Percentiles rank a stretch among this genome's conserved stretches.
These are phyloP conservation scores for Asterophora lycoperdoides DNA, from an alignment of 768 basidiomycete species.

Conservation along the genomic window DNA sequence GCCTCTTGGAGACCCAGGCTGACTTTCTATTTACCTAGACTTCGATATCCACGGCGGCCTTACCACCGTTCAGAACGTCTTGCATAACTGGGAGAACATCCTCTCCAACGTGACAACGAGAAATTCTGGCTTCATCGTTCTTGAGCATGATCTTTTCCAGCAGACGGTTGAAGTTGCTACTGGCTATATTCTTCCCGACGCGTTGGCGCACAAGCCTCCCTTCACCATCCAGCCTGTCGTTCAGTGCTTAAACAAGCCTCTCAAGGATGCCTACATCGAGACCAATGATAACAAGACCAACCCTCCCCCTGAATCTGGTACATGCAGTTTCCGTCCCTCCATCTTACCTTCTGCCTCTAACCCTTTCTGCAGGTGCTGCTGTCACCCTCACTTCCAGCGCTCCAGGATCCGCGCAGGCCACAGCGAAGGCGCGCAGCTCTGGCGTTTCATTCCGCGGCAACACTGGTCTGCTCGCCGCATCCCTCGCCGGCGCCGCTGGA, in stretches of 20 bases:
- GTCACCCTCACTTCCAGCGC: conserved; percentile 31
- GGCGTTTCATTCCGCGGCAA: conserved; percentile 6
- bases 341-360: conserved; percentile 44
- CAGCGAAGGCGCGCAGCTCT: conserved; percentile 13
- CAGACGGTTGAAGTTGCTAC: conserved; percentile 82
- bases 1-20: conserved; percentile 2
- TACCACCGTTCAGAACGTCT: conserved; percentile 52
- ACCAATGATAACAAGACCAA: conserved; percentile 69
- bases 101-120: conserved; percentile 55
- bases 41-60: conserved; percentile 74
- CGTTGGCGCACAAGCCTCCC: conserved; percentile 56
- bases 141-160: conserved; percentile 85
- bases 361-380: conserved; percentile 31
- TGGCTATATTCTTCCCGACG: conserved; percentile 82
- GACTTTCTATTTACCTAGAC: conserved; percentile 38
- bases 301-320: conserved; percentile 51
- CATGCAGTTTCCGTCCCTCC: conserved; percentile 49
- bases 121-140: conserved; percentile 79
- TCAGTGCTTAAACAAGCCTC: conserved; percentile 53
- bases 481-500: conserved; percentile 12
- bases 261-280: conserved; percentile 75
- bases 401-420: conserved; percentile 30
- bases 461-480: conserved; percentile 8
- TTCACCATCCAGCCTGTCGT: conserved; percentile 74
- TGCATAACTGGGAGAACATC: conserved; percentile 72